Base-by-base conservation (phyloP, 2,329 filamentous ascomycete genomes). In the Cryphonectria carpinicola region DNA sequence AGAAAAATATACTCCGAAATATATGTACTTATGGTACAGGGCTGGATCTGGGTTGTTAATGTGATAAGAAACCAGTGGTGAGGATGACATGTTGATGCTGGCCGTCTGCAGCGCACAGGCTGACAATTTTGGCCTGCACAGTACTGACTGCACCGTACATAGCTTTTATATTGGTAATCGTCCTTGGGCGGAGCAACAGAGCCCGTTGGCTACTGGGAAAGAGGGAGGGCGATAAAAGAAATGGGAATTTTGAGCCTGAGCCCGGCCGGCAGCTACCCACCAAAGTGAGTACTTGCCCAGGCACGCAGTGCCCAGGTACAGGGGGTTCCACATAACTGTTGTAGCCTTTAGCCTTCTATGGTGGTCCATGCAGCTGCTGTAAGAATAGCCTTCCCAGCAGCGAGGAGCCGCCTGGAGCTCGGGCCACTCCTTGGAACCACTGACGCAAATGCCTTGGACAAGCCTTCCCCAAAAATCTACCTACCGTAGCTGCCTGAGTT, bases 361-460 rank as follows among this genome's bases (percentile, higher is more conserved):
- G 19, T n/a, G 28, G 52, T 28, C 56, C 35, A n/a, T 8, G 22
- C 61, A 43, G 35, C 61, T 14, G 17, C 22, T 8, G 61, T n/a
- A 43, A n/a, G 11, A 49, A 49, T 28, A 43, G 37, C 37, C n/a
- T 13, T 64, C n/a, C 61, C 61, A 64, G 63, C 61, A 64, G 63
- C 2, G 46, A n/a, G 14, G 41, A 41, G 13, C 43, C 46, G 32
- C 14, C 25, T n/a, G 49, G 28, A 66, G 64, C 64, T 66, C 64
- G 64, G 64, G 64, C 64, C 64, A 66, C 14, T 28, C 19, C 17
- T 28, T 49, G 63, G 35, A n/a, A 66, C 32, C 52, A 67, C 41
- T 67, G 65, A 67, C 65, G 65, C 46, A 67, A 67, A 56, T 49
- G 13, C 46, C 52, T 39, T 60, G 65, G n/a, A 58, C 35, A 41